These are phyloP conservation scores for Citrullus amarus DNA, from an alignment of 306 rosid species.

Conservation along the genomic window DNA sequence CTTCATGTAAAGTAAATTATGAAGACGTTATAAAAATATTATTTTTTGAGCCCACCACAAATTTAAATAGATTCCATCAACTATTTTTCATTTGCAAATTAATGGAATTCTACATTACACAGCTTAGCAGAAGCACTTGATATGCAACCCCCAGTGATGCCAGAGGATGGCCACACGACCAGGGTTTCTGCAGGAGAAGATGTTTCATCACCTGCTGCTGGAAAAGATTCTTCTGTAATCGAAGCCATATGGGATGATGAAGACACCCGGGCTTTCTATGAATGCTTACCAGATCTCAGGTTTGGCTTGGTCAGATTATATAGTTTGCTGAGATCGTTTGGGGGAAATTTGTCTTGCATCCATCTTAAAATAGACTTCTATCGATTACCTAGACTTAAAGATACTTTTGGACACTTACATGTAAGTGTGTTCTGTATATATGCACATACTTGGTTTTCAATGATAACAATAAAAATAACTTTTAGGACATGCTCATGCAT, in stretches of 20 bases:
- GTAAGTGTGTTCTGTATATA: not conserved
- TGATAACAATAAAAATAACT: not conserved
- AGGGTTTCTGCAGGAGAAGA: slow-evolving; percentile 89
- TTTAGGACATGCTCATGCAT: not conserved
- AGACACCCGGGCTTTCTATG: slow-evolving; percentile 88
- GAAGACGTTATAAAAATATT: not conserved
- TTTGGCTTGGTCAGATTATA: slow-evolving; percentile 24
- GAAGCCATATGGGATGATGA: slow-evolving; percentile 98
- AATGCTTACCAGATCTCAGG: slow-evolving; percentile 98
- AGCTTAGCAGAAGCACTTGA: slow-evolving; percentile 98
- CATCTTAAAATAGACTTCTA: not conserved
- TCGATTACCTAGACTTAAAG: not conserved
- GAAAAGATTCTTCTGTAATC: slow-evolving; percentile 74
- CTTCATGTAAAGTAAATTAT: not conserved
- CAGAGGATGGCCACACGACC: slow-evolving; percentile 96
- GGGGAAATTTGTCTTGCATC: not conserved
- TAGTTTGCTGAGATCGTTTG: not conserved
- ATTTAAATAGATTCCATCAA: not conserved
- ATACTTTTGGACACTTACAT: not conserved
- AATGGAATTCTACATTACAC: slow-evolving; percentile 18
- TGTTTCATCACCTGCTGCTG: slow-evolving; percentile 59
- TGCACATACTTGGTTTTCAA: not conserved
- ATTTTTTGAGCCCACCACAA: not conserved
- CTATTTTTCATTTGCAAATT: slow-evolving; percentile 3
- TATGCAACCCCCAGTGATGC: slow-evolving; percentile 99